These are phyloP conservation scores for Lactarius indigo DNA, from an alignment of 768 basidiomycete genomes.

Conservation along the genomic window DNA sequence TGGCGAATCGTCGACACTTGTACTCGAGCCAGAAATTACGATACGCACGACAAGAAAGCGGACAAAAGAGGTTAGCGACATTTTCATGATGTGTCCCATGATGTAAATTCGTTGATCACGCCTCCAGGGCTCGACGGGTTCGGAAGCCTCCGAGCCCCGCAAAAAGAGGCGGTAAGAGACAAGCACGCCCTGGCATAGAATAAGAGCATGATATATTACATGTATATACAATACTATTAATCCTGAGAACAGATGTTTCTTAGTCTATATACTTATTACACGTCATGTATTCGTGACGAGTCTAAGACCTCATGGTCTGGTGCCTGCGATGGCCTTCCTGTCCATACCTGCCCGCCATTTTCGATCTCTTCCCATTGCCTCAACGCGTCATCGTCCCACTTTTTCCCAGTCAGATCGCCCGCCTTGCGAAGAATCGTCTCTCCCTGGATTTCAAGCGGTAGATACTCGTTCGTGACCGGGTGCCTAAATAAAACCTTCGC, in stretches of 20 bases:
- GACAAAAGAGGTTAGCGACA: conserved; percentile 21
- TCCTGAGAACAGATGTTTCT: not conserved
- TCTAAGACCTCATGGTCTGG: not conserved
- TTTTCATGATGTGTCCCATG: not conserved
- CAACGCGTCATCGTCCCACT: conserved; percentile 48
- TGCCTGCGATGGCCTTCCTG: conserved; percentile 27
- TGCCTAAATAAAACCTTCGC: conserved; percentile 34
- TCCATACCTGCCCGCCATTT: conserved; percentile 40
- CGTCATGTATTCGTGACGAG: not conserved
- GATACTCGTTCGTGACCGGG: conserved; percentile 51
- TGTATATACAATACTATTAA: conserved; percentile 6
- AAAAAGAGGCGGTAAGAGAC: conserved; percentile 16
- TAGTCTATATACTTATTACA: not conserved
- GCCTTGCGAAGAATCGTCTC: conserved; percentile 38
- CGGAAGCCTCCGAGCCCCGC: not conserved
- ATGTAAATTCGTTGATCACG: not conserved
- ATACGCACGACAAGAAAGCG: conserved; percentile 22
- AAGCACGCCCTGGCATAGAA: not conserved
- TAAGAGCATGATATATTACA: conserved; percentile 4
- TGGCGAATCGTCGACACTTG: conserved; percentile 29
- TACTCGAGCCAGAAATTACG: conserved; percentile 23
- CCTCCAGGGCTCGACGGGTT: not conserved
- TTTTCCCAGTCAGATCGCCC: conserved; percentile 38
- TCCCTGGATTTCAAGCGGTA: conserved; percentile 43
- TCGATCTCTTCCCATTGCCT: conserved; percentile 45